Base-by-base conservation (phyloP, 2,329 filamentous ascomycete genomes). In the Didymella pinodella region DNA sequence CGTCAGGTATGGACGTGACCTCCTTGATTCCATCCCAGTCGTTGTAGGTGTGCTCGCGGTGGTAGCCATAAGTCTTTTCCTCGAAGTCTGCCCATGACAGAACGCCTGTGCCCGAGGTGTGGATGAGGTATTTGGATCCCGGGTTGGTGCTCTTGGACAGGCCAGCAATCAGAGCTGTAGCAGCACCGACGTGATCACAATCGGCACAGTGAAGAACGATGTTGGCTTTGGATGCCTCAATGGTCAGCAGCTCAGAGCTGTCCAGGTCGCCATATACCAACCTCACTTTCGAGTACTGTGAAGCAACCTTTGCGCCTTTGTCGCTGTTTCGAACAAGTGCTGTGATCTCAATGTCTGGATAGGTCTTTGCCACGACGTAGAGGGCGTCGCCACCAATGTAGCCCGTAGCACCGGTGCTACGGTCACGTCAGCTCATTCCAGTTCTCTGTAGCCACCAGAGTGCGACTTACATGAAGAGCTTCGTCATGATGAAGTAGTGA, bases 11-110 rank as follows among this genome's bases (percentile, higher is more conserved):
- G 11, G 70, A 80, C 1, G 84, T 78, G 34, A 90, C 78, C 44
- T 84, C 82, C 12, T 80, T 76, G 36, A 90, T 81, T 49, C 83
- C 84, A 10, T 84, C 79, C 65, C 86, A 80, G 64, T 90, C 88
- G 67, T 87, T 78, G 74, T 87, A 90, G 3, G 80, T 73, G 54
- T 82, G 82, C 36, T 83, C 79, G 0, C 77, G 74, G 0, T 64
- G 68, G 48, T 82, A 75, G 18, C 85, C 85, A 12, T 78, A 82
- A 0, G 73, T 79, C 18, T 78, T 74, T 0, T 74, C 71, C 22
- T 79, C 75, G 22, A 78, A 74, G 61, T 87, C 84, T 28, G 79
- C 77, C 72, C 79, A 83, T 25, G 77, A 77, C 7, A 88, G 75
- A n/a, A 86, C 82, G 1, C 84, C 85, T 0, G 85, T 85, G 0